Percentiles rank a stretch among this genome's conserved stretches.
Evolutionary conservation across 2,329 filamentous ascomycete genomes (phyloP).

Genomic region (Diaporthe citrichinensis): DNA sequence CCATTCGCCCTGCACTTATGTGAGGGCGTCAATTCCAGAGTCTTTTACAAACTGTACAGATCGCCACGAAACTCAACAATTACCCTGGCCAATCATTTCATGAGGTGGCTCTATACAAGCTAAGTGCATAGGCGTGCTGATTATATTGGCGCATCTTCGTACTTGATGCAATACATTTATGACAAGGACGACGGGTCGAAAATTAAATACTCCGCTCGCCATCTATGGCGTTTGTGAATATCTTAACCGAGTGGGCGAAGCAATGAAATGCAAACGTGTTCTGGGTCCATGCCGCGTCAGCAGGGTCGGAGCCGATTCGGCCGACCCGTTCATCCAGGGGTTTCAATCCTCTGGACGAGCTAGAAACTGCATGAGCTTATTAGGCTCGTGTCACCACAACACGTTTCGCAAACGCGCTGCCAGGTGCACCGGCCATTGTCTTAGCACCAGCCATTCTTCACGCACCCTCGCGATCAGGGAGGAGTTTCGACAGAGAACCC

Average conservation of each 20-base stretch:
- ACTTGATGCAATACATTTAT: not conserved
- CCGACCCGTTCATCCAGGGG: not conserved
- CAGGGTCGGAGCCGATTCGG: conserved; percentile 13
- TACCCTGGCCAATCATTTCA: not conserved
- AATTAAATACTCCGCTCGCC: not conserved
- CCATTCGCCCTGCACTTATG: not conserved
- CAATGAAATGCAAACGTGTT: not conserved
- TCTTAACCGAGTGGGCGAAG: not conserved
- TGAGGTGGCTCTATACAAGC: not conserved
- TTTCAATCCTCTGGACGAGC: not conserved
- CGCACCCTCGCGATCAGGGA: not conserved
- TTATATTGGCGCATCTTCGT: not conserved
- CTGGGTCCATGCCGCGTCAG: conserved; percentile 12
- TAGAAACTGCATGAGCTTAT: not conserved
- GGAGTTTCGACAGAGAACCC: not conserved
- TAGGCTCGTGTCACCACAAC: conserved; percentile 3
- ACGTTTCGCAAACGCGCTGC: not conserved
- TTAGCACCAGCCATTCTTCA: not conserved
- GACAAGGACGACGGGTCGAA: not conserved
- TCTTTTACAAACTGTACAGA: not conserved
- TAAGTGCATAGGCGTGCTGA: not conserved
- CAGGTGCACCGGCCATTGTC: not conserved
- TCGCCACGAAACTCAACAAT: not conserved
- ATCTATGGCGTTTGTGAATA: not conserved
- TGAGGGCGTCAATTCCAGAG: not conserved